Conservation (phyloP, 306 rosid genomes). For the Pterocarpus santalinus region DNA sequence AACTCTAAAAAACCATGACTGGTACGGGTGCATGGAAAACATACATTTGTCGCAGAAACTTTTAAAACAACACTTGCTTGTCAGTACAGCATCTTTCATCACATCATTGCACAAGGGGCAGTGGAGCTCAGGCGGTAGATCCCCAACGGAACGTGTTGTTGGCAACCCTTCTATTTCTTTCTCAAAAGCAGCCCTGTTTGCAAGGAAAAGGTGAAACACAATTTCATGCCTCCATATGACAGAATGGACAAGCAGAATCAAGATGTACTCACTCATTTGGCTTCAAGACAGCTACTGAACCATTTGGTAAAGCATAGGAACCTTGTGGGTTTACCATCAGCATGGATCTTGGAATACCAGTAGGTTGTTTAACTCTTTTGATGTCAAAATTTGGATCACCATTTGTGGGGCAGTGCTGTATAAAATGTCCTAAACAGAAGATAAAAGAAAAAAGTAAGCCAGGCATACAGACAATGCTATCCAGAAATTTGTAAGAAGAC, state of each 20-base stretch:
- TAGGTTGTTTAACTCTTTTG: constrained; percentile 92
- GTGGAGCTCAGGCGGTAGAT: constrained; percentile 93
- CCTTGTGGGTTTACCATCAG: constrained; percentile 96
- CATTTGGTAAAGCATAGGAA: constrained; percentile 96
- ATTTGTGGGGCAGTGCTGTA: constrained; percentile 98
- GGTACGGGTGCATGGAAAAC: constrained; percentile 35
- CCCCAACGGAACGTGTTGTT: constrained; percentile 87
- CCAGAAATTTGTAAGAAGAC: constrained; percentile 32
- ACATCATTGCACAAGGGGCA: constrained; percentile 96
- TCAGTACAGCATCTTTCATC: constrained; percentile 98
- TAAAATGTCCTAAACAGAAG: constrained; percentile 79
- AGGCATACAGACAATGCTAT: constrained; percentile 18
- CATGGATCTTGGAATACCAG: constrained; percentile 99
- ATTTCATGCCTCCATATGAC: constrained; percentile 36
- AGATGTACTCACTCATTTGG: constrained; percentile 85
- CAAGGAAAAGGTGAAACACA: constrained; percentile 33
- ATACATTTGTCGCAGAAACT: constrained; percentile 97
- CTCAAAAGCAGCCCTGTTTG: constrained; percentile 95
- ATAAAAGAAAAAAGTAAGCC: constrained; percentile 20
- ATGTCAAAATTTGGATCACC: constrained; percentile 96
- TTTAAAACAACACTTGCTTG: constrained; percentile 97
- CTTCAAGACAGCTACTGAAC: constrained; percentile 95
- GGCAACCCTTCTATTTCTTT: constrained; percentile 97
- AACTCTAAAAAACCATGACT: constrained; percentile 30
- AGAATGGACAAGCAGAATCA: constrained; percentile 10